Evolutionary conservation across 306 rosid species (phyloP).

Genomic region (Castanospermum australe): DNA sequence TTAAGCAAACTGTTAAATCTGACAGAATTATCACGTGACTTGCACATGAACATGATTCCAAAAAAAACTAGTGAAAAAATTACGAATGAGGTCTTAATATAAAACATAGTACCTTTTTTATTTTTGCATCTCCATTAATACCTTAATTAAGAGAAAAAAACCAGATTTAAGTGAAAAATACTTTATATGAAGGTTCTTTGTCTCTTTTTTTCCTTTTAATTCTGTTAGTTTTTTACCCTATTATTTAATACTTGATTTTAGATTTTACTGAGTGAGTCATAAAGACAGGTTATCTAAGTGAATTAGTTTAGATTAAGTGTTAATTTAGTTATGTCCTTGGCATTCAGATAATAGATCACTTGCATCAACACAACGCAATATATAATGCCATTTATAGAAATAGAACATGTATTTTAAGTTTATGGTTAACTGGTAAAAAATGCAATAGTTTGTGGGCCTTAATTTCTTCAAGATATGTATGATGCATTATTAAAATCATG

Average conservation of each 20-base stretch:
- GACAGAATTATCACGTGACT: no score
- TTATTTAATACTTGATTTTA: neutral
- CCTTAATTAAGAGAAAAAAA: no score
- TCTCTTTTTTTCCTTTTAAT: no score
- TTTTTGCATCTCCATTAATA: no score
- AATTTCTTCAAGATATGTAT: neutral
- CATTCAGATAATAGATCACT: neutral
- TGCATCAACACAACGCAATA: neutral
- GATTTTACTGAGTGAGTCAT: neutral
- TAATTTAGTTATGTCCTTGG: neutral
- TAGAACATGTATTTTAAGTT: neutral
- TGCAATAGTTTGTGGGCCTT: neutral
- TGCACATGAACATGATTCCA: no score
- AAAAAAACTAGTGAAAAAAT: no score
- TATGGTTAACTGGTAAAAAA: conserved; percentile 4
- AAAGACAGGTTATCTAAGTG: neutral
- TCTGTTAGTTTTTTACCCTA: no score
- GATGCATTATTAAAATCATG: neutral
- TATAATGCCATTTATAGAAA: neutral
- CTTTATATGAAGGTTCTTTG: no score
- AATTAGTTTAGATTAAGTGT: neutral
- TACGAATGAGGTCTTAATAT: no score
- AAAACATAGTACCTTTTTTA: no score
- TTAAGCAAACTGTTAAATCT: no score
- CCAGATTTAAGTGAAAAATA: no score